phyloP scores from a whole-genome alignment of 2,329 filamentous ascomycete genomes.

The Zasmidium citrigriseum region DNA sequence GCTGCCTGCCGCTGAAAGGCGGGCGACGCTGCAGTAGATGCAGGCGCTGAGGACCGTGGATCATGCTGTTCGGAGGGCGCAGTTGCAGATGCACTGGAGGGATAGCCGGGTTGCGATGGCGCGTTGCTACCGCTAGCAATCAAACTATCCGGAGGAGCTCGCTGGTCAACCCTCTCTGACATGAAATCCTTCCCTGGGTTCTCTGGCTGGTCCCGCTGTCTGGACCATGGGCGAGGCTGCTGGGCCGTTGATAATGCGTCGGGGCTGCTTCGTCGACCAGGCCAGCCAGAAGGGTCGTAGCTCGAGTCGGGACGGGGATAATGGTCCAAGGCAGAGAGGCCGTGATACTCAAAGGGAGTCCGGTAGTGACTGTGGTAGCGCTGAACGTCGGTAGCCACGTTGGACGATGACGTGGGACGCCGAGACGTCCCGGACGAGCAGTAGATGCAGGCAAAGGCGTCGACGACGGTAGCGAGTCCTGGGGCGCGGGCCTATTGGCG shows the following conservation, averaged over 20 bases:
- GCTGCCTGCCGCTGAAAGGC: slow-evolving; percentile 13
- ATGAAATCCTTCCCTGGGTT: slow-evolving; percentile 35
- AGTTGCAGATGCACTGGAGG: slow-evolving; percentile 8
- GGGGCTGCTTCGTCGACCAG: slow-evolving; percentile 17
- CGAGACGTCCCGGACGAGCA: slow-evolving; percentile 21
- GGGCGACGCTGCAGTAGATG: slow-evolving; percentile 16
- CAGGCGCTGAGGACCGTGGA: slow-evolving; percentile 6
- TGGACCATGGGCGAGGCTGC: slow-evolving; percentile 35
- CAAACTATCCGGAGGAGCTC: slow-evolving; percentile 26
- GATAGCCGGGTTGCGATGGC: neutral
- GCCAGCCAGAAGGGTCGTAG: slow-evolving; percentile 9
- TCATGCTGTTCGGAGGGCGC: slow-evolving; percentile 13
- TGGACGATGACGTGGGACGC: slow-evolving; percentile 31
- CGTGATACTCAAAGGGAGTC: slow-evolving; percentile 16
- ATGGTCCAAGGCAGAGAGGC: slow-evolving; percentile 9
- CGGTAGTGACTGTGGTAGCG: slow-evolving; percentile 28
- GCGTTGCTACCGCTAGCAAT: slow-evolving; percentile 19
- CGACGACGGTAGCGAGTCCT: neutral
- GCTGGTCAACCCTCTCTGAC: slow-evolving; percentile 33
- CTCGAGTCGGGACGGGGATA: slow-evolving; percentile 10
- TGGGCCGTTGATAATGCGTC: slow-evolving; percentile 18
- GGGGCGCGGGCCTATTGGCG: neutral
- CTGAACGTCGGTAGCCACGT: slow-evolving; percentile 33
- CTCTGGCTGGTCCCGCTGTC: slow-evolving; percentile 27
- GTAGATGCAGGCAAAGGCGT: neutral